Base-by-base conservation (phyloP, 306 rosid genomes). In the Dryas drummondii region DNA sequence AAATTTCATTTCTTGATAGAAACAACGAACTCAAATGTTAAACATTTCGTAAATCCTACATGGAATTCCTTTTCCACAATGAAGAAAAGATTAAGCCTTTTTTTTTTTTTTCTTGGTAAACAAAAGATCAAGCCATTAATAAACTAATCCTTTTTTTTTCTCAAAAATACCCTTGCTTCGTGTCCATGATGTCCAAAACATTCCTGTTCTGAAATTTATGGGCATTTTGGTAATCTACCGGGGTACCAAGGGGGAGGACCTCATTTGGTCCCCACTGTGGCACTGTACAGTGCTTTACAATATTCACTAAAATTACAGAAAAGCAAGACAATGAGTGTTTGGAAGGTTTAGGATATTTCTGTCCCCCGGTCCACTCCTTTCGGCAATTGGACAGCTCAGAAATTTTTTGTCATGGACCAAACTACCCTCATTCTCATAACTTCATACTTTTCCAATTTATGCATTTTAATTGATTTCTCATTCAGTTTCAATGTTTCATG, bases 211-310 rank as follows among this genome's bases (percentile, higher is more conserved):
- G 37, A 15, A 50, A 26, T 17, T 9, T 32, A 9, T 56, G 83
- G 76, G 76, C 48, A 66, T 47, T 80, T 79, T 2, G 13, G 82
- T 81, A 70, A 74, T 70, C 67, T 73, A 53, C 32, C 15, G 0
- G n/a, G 32, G 15, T 32, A 60, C 59, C 68, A 26, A 65, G 19
- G 14, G 49, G 7, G 26, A 56, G 45, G 19, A 13, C 16, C 71
- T 77, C 78, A 63, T 40, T 80, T 82, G 90, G 86, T 84, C 92
- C 90, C 92, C 89, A 56, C 81, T 52, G 46, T 71, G 75, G 70
- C 80, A 64, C 72, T 63, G 64, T 22, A 22, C 22, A 22, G 22
- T 13, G 45, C 67, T 70, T 72, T 45, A 14, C 61, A 58, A 75
- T 68, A 79, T 51, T 82, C 73, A 54, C 73, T 46, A 19, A 32